These are phyloP conservation scores for Penicillium sp. DNA, from an alignment of 2,329 filamentous ascomycete genomes.

Conservation along the genomic window DNA sequence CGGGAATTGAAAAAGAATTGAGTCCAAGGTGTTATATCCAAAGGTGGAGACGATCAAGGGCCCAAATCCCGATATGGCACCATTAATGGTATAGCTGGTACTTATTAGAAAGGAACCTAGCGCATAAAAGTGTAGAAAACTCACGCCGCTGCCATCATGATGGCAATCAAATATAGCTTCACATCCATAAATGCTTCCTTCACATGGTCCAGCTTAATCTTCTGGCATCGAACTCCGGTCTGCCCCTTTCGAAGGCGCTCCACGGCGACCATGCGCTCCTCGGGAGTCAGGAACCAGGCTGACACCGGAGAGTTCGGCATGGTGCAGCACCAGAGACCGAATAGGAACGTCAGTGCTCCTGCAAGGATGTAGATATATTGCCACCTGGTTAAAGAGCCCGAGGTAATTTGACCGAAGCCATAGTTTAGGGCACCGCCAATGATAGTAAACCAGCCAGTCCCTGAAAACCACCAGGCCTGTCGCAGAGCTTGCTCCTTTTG, in stretches of 20 bases:
- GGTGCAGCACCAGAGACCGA: conserved; percentile 67
- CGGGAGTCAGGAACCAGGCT: conserved; percentile 69
- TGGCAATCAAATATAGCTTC: conserved; percentile 66
- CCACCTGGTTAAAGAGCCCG: conserved; percentile 63
- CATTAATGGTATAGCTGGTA: conserved; percentile 68
- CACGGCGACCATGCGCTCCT: conserved; percentile 67
- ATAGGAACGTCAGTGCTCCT: conserved; percentile 65
- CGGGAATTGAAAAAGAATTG: conserved; percentile 76
- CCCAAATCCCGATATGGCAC: conserved; percentile 71
- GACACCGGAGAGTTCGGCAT: conserved; percentile 68
- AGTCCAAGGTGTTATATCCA: conserved; percentile 65
- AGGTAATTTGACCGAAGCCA: conserved; percentile 66
- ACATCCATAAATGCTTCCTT: conserved; percentile 62
- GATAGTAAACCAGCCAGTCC: conserved; percentile 62
- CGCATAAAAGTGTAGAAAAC: conserved; percentile 16
- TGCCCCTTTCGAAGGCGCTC: conserved; percentile 66
- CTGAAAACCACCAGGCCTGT: conserved; percentile 71
- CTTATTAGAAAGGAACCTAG: not conserved
- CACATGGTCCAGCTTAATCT: conserved; percentile 64
- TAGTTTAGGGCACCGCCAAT: conserved; percentile 69
- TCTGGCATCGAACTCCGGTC: conserved; percentile 65
- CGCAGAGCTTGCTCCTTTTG: conserved; percentile 67
- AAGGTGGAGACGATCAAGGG: conserved; percentile 74
- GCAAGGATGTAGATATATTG: conserved; percentile 73
- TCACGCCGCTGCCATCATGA: conserved; percentile 70